Evolutionary conservation across 768 basidiomycete species (phyloP).

Genomic region (Calocybe indica): DNA sequence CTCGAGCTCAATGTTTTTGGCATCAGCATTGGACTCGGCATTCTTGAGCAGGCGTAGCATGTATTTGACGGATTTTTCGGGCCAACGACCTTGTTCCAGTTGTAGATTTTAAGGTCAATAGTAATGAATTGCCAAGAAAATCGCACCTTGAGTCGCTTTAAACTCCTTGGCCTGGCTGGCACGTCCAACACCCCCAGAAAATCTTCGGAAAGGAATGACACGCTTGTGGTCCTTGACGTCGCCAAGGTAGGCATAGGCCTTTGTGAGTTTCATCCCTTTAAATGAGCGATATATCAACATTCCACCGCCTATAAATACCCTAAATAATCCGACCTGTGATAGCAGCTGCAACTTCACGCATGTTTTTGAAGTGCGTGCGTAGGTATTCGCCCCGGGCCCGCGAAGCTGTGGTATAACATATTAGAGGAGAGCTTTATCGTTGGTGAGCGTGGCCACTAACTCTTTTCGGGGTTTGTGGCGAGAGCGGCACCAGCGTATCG

Average conservation of each 20-base stretch:
- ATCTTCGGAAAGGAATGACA: conserved; percentile 93
- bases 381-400: conserved; percentile 94
- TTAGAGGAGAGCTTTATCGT: too few species aligned
- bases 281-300: not conserved
- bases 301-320: conserved; percentile 1
- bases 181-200: conserved; percentile 92
- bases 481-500: conserved; percentile 89
- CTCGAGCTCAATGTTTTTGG: conserved; percentile 91
- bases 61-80: conserved; percentile 97
- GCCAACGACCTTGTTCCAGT: conserved; percentile 84
- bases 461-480: conserved; percentile 93
- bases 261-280: conserved; percentile 84
- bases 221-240: conserved; percentile 97
- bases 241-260: conserved; percentile 91
- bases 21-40: conserved; percentile 98
- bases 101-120: conserved; percentile 1
- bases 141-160: conserved; percentile 86
- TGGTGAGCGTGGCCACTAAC: conserved; percentile 37
- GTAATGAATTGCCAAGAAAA: not conserved
- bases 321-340: conserved; percentile 60
- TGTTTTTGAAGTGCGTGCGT: conserved; percentile 99
- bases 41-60: conserved; percentile 94
- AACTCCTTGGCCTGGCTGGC: conserved; percentile 95
- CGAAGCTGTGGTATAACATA: conserved; percentile 51
- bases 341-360: conserved; percentile 97